phyloP scores from a whole-genome alignment of 768 basidiomycete genomes.

The Pleurotus eryngii region DNA sequence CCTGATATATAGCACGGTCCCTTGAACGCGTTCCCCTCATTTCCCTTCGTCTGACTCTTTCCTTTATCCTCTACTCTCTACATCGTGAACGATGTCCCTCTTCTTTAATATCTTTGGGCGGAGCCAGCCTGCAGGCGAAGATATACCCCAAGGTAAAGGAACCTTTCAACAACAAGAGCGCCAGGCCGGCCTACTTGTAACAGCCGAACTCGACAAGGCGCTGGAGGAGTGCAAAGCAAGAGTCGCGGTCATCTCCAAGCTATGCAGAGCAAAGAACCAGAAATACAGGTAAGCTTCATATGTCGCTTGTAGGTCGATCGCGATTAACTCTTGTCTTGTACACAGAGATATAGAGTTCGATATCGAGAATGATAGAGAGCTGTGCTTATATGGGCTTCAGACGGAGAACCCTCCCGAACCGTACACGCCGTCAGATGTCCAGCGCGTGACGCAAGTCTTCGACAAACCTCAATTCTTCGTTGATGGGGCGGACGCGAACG shows the following conservation, averaged over 20 bases:
- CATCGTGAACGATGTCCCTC: background rate
- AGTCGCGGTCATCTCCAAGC: slow-evolving; percentile 40
- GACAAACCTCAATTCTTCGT: slow-evolving; percentile 48
- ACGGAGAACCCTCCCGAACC: slow-evolving; percentile 1
- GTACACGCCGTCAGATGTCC: slow-evolving; percentile 35
- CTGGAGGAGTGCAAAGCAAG: slow-evolving; percentile 40
- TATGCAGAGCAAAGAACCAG: slow-evolving; percentile 45
- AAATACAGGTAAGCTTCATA: slow-evolving; percentile 42
- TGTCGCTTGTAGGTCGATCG: background rate
- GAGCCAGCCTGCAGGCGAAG: background rate
- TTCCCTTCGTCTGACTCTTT: background rate
- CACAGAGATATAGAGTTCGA: slow-evolving; percentile 56
- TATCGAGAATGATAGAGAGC: slow-evolving; percentile 35
- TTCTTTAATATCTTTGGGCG: background rate
- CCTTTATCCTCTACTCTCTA: background rate
- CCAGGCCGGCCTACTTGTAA: slow-evolving; percentile 34
- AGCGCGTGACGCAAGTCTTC: slow-evolving; percentile 49
- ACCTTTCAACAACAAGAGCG: background rate
- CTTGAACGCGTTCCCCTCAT: background rate
- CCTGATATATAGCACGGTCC: background rate
- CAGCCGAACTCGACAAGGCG: slow-evolving; percentile 43
- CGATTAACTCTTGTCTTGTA: background rate
- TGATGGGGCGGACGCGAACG: slow-evolving; percentile 38
- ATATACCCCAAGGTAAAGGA: background rate
- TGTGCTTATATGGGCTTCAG: slow-evolving; percentile 37